phyloP scores from a whole-genome alignment of 495 filamentous ascomycete species.

The Neurospora sp. region DNA sequence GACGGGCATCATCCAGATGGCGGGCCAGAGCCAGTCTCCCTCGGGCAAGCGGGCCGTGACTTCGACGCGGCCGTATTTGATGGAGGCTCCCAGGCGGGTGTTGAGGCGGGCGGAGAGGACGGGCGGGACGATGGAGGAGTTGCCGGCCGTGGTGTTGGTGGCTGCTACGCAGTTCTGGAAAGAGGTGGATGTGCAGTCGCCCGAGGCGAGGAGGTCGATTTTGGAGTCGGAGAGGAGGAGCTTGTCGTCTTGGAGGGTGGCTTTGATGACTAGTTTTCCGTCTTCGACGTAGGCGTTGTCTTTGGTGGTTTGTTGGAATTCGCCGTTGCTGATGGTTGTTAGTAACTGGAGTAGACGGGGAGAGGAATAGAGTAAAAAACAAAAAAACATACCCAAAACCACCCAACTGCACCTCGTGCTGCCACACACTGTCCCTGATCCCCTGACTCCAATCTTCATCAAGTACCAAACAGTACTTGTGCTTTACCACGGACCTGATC shows the following conservation, averaged over 20 bases:
- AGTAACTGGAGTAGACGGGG: no score
- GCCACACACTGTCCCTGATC: slow-evolving; percentile 56
- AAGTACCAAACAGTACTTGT: slow-evolving; percentile 64
- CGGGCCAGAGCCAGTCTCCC: slow-evolving; percentile 86
- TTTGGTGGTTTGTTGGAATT: slow-evolving; percentile 66
- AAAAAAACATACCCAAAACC: slow-evolving; percentile 57
- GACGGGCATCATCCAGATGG: slow-evolving; percentile 84
- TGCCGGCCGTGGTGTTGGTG: slow-evolving; percentile 55
- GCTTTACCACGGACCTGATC: slow-evolving; percentile 53
- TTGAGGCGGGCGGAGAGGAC: slow-evolving; percentile 70
- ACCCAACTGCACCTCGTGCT: slow-evolving; percentile 66
- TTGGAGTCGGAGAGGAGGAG: slow-evolving; percentile 52
- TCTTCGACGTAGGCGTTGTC: slow-evolving; percentile 64
- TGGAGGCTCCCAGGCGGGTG: slow-evolving; percentile 54
- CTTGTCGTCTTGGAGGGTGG: slow-evolving; percentile 59
- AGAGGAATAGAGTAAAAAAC: no score
- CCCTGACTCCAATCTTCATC: slow-evolving; percentile 57
- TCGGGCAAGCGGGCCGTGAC: slow-evolving; percentile 63
- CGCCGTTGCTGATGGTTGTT: slow-evolving; percentile 41
- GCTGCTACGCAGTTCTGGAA: slow-evolving; percentile 48
- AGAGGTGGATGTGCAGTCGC: slow-evolving; percentile 51
- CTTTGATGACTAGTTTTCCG: slow-evolving; percentile 62
- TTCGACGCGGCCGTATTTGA: slow-evolving; percentile 76
- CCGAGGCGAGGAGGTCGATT: slow-evolving; percentile 55
- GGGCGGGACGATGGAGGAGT: slow-evolving; percentile 65